Conservation (phyloP, 176 grass and related monocot species). For the Phoenix dactylifera region DNA sequence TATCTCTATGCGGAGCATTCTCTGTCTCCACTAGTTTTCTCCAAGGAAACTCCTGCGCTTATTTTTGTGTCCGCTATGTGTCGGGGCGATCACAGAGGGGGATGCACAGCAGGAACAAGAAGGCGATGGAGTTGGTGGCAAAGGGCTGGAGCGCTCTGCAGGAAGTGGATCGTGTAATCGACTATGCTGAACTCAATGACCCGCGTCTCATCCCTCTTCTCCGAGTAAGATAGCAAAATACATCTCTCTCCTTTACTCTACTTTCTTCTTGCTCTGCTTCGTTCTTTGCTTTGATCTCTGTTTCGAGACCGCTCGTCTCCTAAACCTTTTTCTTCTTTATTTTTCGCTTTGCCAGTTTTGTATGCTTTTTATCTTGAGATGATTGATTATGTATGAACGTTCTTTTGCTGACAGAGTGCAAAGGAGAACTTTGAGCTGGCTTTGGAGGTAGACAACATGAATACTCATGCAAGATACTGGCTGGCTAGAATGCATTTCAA, state of each 20-base stretch:
- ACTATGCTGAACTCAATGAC: slow-evolving; percentile 74
- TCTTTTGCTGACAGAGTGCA: slow-evolving; percentile 38
- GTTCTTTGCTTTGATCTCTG: not conserved
- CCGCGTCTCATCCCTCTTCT: slow-evolving; percentile 72
- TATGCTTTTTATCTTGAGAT: slow-evolving; percentile 10
- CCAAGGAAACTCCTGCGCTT: too few species aligned
- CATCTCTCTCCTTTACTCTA: not conserved
- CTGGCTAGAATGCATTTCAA: slow-evolving; percentile 94
- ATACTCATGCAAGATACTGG: slow-evolving; percentile 81
- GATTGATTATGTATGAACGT: not conserved
- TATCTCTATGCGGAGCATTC: too few species aligned
- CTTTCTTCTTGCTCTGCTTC: not conserved
- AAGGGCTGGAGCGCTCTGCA: slow-evolving; percentile 88
- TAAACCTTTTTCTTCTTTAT: not conserved
- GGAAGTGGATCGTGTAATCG: slow-evolving; percentile 85
- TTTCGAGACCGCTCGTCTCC: too few species aligned
- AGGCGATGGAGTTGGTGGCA: slow-evolving; percentile 85
- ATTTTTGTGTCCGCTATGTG: too few species aligned
- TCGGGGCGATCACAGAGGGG: slow-evolving; percentile 35
- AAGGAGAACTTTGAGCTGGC: slow-evolving; percentile 95
- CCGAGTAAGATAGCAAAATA: slow-evolving; percentile 28
- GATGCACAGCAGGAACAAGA: slow-evolving; percentile 80
- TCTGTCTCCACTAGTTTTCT: too few species aligned
- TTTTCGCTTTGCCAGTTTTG: not conserved
- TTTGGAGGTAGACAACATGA: slow-evolving; percentile 77